phyloP scores from a whole-genome alignment of 2,329 filamentous ascomycete genomes.

The Curvularia lunata region DNA sequence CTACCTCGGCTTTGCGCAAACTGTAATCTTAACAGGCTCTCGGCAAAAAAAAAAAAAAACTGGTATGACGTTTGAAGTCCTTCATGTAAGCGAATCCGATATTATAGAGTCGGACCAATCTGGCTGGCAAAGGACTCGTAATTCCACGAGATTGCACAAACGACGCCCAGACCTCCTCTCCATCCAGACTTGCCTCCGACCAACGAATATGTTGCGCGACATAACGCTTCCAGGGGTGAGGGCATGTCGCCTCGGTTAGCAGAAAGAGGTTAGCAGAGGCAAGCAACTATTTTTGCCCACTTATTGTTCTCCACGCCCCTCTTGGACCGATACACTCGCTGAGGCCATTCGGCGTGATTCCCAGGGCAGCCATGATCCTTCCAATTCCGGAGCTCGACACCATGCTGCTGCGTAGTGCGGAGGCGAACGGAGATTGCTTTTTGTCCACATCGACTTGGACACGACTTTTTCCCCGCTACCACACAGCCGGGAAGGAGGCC shows the following conservation, averaged over 20 bases:
- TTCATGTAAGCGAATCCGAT: conserved; percentile 22
- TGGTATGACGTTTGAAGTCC: conserved; percentile 27
- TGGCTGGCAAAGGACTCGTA: neutral
- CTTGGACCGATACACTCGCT: neutral
- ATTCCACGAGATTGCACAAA: conserved; percentile 12
- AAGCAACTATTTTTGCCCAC: conserved; percentile 1
- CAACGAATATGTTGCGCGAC: neutral
- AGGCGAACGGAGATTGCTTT: conserved; percentile 18
- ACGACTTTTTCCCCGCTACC: conserved; percentile 27
- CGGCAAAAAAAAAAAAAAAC: conserved; percentile 22
- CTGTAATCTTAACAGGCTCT: conserved; percentile 23
- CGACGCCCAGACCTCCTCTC: conserved; percentile 2
- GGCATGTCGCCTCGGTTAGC: neutral
- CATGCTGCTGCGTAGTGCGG: conserved; percentile 7
- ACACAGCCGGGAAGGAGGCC: conserved; percentile 31
- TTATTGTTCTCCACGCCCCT: conserved; percentile 1
- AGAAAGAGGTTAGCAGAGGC: neutral
- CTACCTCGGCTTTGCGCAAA: conserved; percentile 15
- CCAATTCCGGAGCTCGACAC: conserved; percentile 15
- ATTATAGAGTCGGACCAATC: conserved; percentile 15
- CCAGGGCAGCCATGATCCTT: conserved; percentile 4
- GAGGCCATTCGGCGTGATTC: neutral
- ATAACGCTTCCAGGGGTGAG: neutral
- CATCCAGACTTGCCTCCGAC: neutral
- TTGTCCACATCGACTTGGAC: neutral